Evolutionary conservation across 139 green algal genomes (phyloP), one percentile per base, ranked within the genome.

Genomic region (Chlorokybus atmophyticus): DNA sequence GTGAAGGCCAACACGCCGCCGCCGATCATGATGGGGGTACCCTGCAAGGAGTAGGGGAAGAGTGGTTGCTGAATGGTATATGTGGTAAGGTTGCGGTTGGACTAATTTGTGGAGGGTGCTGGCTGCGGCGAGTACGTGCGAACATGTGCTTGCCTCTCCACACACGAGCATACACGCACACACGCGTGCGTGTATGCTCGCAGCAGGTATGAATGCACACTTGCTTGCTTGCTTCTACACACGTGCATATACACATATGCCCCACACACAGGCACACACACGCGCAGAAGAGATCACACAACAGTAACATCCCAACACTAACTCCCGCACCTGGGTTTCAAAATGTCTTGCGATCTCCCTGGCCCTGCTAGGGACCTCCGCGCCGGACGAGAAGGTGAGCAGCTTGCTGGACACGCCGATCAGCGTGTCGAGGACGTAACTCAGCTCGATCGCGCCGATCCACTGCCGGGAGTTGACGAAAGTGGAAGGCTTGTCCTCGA

Each of bases 1-100:
- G 88, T 96, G 76, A 96, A 96, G 0, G 88, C 88, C 29, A 96
- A 75, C 68, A 96, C 87, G 4, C 88, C 88, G 4, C 88, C 88
- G 21, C 60, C 60, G 28, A 68, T 70, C 85, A 94, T 95, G 42
- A 96, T 70, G 21, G 80, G 80, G 4, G 77, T 85, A 26, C 80
- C 77, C 27, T 44, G 10, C n/a, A n/a, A n/a, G n/a, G n/a, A n/a
- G n/a, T n/a, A n/a, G n/a, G n/a, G n/a, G n/a, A n/a, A 44, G 10
- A 14, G 35, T 44, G 35, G 10, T 21, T 44, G 35, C 10, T 44
- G 35, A 10, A 44, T 44, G 35, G 35, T 44, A 14, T 44, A 44
- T 44, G 35, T 14, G n/a, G n/a, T n/a, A n/a, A n/a, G n/a, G n/a
- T n/a, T n/a, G n/a, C n/a, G n/a, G n/a, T n/a, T n/a, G n/a, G n/a